Percentiles rank a stretch among this genome's conserved stretches.
Conservation (phyloP, 176 grass and related monocot genomes). For the Paspalum vaginatum region DNA sequence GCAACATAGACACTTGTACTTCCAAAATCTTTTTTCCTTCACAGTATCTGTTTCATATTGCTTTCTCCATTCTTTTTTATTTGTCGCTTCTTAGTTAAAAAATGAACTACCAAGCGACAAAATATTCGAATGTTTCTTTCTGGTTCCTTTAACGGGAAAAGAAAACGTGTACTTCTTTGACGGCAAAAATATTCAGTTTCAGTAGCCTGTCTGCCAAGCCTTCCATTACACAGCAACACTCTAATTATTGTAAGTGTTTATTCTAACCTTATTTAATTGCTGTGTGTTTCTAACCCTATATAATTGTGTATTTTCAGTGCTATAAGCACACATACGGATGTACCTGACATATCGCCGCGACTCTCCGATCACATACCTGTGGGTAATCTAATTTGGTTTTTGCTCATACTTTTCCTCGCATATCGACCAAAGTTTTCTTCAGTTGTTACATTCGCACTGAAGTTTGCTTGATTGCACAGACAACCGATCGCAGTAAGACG, state of each 20-base stretch:
- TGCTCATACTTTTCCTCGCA: neutral
- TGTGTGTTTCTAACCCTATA: neutral
- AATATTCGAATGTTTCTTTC: neutral
- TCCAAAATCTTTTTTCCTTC: conserved; percentile 18
- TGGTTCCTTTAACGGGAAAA: conserved; percentile 19
- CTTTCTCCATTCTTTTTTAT: no score
- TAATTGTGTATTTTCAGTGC: conserved; percentile 42
- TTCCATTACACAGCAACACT: conserved; percentile 17
- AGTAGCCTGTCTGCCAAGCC: neutral
- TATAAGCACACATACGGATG: conserved; percentile 37
- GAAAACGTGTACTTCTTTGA: neutral
- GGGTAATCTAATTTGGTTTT: conserved; percentile 52
- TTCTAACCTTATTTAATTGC: neutral
- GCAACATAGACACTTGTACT: neutral
- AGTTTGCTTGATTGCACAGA: conserved; percentile 32
- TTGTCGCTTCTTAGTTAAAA: no score
- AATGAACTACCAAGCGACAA: no score
- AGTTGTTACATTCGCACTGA: conserved; percentile 12
- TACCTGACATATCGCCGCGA: conserved; percentile 49
- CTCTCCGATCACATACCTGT: conserved; percentile 67
- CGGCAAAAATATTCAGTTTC: conserved; percentile 31
- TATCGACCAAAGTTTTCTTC: conserved; percentile 1
- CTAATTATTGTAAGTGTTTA: neutral
- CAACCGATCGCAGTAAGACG: conserved; percentile 41
- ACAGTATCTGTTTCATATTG: neutral